Evolutionary conservation across 805 yeast species (phyloP).

Genomic region (Starmerella davenportii): DNA sequence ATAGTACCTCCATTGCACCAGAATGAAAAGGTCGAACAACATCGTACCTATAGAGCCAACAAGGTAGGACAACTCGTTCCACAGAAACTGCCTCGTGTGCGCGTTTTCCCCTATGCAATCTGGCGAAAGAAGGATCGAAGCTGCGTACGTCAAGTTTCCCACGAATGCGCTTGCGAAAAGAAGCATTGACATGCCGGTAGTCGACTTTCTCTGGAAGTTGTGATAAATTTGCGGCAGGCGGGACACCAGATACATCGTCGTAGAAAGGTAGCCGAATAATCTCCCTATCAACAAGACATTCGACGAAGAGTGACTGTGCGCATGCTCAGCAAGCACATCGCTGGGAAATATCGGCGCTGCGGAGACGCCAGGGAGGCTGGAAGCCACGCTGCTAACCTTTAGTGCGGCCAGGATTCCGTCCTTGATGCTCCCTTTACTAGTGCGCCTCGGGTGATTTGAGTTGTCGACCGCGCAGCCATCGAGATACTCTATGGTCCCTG

Average conservation of each 20-base stretch:
- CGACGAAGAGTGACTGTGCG: neutral
- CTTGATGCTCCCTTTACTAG: neutral
- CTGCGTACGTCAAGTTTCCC: constrained; percentile 62
- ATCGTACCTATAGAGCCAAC: constrained; percentile 78
- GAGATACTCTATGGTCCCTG: neutral
- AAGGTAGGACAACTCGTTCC: constrained; percentile 62
- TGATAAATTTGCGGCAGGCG: constrained; percentile 71
- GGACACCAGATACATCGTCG: constrained; percentile 54
- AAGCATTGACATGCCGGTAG: constrained; percentile 68
- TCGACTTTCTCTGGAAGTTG: constrained; percentile 61
- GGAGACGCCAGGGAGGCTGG: neutral
- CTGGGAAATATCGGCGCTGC: constrained; percentile 1
- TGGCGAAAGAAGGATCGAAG: constrained; percentile 45
- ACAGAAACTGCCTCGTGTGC: constrained; percentile 30
- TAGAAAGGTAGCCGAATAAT: constrained; percentile 60
- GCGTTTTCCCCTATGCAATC: constrained; percentile 30
- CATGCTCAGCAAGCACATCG: neutral
- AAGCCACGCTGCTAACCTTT: neutral
- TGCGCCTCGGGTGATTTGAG: constrained; percentile 1
- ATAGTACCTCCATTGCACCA: constrained; percentile 19
- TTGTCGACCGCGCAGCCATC: constrained; percentile 8
- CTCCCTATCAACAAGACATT: constrained; percentile 24
- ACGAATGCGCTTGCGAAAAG: constrained; percentile 60
- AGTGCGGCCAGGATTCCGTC: neutral
- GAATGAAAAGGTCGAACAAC: constrained; percentile 43